phyloP scores from a whole-genome alignment of 495 filamentous ascomycete genomes.

The Penicillium odoratum region DNA sequence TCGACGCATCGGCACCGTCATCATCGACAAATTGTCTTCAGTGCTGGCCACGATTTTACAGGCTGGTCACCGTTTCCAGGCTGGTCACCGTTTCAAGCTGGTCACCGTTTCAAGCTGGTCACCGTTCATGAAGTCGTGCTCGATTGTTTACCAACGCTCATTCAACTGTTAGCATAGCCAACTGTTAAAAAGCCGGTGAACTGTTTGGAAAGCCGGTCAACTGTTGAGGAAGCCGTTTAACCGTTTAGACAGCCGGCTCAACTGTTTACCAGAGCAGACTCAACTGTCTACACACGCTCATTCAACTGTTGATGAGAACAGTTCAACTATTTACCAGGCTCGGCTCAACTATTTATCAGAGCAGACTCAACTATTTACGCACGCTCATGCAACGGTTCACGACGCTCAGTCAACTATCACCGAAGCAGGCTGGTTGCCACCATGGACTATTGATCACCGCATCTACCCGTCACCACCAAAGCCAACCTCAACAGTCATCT shows the following conservation, averaged over 20 bases:
- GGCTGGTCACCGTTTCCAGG: too few relatives aligned
- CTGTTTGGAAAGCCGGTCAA: too few relatives aligned
- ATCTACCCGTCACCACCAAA: not conserved
- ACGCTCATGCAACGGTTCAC: not conserved
- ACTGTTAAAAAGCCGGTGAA: too few relatives aligned
- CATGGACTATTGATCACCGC: not conserved
- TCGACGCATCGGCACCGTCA: constrained; percentile 2
- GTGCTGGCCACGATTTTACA: not conserved
- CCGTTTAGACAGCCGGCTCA: too few relatives aligned
- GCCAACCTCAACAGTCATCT: constrained; percentile 5
- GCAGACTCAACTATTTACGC: not conserved
- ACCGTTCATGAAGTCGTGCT: not conserved
- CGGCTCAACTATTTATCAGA: not conserved
- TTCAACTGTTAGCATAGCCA: not conserved
- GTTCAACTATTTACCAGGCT: not conserved
- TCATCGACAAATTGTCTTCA: not conserved
- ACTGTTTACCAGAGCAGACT: too few relatives aligned
- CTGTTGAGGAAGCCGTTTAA: too few relatives aligned
- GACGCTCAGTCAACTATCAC: not conserved
- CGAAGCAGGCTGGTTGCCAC: not conserved
- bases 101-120: too few relatives aligned
- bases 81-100: too few relatives aligned
- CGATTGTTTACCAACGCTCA: not conserved
- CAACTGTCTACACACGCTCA: too few relatives aligned
- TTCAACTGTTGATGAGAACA: too few relatives aligned